phyloP scores from a whole-genome alignment of 495 filamentous ascomycete species.

The Lasiosphaeria ovina region DNA sequence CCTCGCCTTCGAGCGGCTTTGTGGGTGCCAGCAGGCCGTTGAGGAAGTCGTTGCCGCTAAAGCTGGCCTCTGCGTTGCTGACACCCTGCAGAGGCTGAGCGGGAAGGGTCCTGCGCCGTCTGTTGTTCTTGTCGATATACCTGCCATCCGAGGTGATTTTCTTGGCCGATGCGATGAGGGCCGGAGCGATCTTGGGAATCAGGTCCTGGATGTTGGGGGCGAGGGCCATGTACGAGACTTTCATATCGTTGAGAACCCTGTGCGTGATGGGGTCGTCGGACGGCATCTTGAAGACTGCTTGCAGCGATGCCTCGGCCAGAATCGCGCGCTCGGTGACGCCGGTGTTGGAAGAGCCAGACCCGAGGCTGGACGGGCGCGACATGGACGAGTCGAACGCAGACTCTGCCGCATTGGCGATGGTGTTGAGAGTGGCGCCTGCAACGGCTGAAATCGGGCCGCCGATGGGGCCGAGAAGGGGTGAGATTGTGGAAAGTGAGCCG shows the following conservation, averaged over 20 bases:
- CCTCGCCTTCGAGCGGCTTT: conserved; percentile 8
- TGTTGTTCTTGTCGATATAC: conserved; percentile 5
- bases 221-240: conserved; percentile 6
- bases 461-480: conserved; percentile 26
- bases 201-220: conserved; percentile 16
- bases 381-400: conserved; percentile 9
- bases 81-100: conserved; percentile 2
- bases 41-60: conserved; percentile 3
- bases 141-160: conserved; percentile 10
- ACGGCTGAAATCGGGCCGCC: conserved; percentile 25
- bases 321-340: conserved; percentile 20
- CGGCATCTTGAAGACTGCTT: conserved; percentile 20
- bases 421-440: conserved; percentile 22
- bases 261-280: conserved; percentile 3
- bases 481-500: conserved; percentile 12
- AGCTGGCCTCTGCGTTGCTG: neutral
- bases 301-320: conserved; percentile 25
- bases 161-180: conserved; percentile 21
- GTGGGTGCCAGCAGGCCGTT: conserved; percentile 5
- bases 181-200: conserved; percentile 14
- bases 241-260: conserved; percentile 18
- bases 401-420: conserved; percentile 23
- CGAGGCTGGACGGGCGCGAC: neutral
- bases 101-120: neutral
- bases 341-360: neutral